A percentile compares a stretch with the other conserved stretches of the same genome.
These are phyloP conservation scores for Fusarium newnesense DNA, from an alignment of 2,329 filamentous ascomycete species.

Conservation along the genomic window DNA sequence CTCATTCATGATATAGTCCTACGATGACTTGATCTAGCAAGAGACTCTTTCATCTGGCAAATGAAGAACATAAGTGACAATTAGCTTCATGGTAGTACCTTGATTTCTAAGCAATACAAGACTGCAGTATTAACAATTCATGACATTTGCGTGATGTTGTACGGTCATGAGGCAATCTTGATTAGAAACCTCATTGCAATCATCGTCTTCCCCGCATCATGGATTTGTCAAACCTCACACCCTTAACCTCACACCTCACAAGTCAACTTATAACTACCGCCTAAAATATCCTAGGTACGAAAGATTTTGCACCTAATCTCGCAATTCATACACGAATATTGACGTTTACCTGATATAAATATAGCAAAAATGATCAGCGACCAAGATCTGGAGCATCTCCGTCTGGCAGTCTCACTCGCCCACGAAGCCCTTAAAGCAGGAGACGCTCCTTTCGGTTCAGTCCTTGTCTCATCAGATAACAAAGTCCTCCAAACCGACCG, in stretches of 20 bases:
- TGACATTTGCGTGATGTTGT: not conserved
- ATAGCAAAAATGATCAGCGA: slow-evolving; percentile 18
- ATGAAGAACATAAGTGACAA: not conserved
- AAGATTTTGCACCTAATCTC: not conserved
- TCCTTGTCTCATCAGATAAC: slow-evolving; percentile 46
- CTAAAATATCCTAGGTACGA: not conserved
- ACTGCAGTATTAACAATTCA: not conserved
- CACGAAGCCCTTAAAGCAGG: slow-evolving; percentile 51
- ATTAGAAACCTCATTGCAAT: not conserved
- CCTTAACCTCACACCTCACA: not conserved
- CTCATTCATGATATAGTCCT: not conserved
- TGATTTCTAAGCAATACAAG: not conserved
- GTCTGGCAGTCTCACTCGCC: slow-evolving; percentile 46
- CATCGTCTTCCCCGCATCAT: slow-evolving; percentile 30
- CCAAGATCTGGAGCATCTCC: slow-evolving; percentile 23
- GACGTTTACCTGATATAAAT: not conserved
- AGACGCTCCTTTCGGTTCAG: slow-evolving; percentile 51
- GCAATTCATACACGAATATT: not conserved
- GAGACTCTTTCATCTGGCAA: not conserved
- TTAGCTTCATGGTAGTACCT: not conserved
- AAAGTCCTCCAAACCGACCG: slow-evolving; percentile 47
- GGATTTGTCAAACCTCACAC: slow-evolving; percentile 3
- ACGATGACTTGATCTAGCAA: not conserved
- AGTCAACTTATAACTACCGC: not conserved
- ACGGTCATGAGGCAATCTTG: not conserved